These are phyloP conservation scores for Trichoderma gracile DNA, from an alignment of 2,329 filamentous ascomycete species.

Conservation along the genomic window DNA sequence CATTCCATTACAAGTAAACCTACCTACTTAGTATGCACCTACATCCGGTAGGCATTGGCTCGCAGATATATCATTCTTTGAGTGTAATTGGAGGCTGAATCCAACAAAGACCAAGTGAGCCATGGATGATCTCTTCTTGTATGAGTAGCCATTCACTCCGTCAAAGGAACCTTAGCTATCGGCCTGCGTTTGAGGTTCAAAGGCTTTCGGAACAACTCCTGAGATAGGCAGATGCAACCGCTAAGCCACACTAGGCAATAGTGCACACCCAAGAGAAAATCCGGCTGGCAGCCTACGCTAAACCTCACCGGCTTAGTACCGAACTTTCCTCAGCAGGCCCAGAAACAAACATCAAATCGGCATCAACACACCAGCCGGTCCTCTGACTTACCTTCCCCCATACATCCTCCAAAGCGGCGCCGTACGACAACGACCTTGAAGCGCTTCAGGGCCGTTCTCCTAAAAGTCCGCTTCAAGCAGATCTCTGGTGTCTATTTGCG, in stretches of 20 bases:
- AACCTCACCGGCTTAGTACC: constrained; percentile 7
- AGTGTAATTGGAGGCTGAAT: no score
- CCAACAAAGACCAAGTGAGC: no score
- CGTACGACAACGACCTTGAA: not conserved
- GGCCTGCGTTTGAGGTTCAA: not conserved
- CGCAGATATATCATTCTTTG: no score
- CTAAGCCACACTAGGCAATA: constrained; percentile 20
- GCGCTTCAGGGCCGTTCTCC: not conserved
- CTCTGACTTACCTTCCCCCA: constrained; percentile 13
- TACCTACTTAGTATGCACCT: no score
- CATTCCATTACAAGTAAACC: no score
- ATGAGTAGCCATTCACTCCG: no score
- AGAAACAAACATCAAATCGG: constrained; percentile 22
- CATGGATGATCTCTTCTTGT: no score
- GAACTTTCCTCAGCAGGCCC: constrained; percentile 6
- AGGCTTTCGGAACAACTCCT: not conserved
- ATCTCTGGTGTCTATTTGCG: not conserved
- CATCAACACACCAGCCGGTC: constrained; percentile 11
- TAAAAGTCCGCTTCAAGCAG: not conserved
- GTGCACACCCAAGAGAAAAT: constrained; percentile 18
- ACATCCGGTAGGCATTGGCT: no score
- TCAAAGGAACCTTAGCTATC: no score
- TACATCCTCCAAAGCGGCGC: not conserved
- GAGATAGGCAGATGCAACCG: not conserved
- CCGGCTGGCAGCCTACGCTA: constrained; percentile 16